Evolutionary conservation across 2,329 filamentous ascomycete genomes (phyloP).

Genomic region (Aspergillus vadensis): DNA sequence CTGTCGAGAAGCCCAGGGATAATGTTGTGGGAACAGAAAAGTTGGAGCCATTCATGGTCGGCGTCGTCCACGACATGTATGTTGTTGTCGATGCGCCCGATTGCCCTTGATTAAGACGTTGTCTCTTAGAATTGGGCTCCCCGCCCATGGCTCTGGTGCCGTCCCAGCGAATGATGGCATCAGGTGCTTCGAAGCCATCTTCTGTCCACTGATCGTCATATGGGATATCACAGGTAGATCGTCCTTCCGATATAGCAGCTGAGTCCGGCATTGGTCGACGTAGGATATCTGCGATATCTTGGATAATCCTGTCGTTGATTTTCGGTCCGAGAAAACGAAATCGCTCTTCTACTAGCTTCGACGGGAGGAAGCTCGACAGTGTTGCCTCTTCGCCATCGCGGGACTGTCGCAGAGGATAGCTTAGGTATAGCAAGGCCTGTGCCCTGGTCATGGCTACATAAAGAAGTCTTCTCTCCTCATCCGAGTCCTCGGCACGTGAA

Average conservation of each 20-base stretch:
- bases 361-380: constrained; percentile 71
- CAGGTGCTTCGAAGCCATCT: constrained; percentile 56
- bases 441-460: constrained; percentile 98
- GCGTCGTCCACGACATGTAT: constrained; percentile 49
- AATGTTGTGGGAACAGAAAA: constrained; percentile 42
- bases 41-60: constrained; percentile 62
- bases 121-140: constrained; percentile 31
- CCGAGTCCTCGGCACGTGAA: constrained; percentile 76
- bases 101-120: constrained; percentile 30
- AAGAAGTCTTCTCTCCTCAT: constrained; percentile 83
- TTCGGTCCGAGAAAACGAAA: constrained; percentile 69
- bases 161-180: constrained; percentile 43
- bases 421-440: constrained; percentile 81
- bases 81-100: constrained; percentile 32
- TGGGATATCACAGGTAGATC: constrained; percentile 51
- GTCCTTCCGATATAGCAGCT: constrained; percentile 54
- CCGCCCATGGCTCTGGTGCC: constrained; percentile 24
- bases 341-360: constrained; percentile 52
- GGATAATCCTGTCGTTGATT: constrained; percentile 63
- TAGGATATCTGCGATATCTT: constrained; percentile 71
- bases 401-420: constrained; percentile 70
- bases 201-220: constrained; percentile 68
- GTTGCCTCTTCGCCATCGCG: constrained; percentile 60
- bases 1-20: constrained; percentile 64
- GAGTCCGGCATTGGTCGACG: constrained; percentile 61